Conservation (phyloP, 2,329 filamentous ascomycete species). For the Colletotrichum chlorophyti region DNA sequence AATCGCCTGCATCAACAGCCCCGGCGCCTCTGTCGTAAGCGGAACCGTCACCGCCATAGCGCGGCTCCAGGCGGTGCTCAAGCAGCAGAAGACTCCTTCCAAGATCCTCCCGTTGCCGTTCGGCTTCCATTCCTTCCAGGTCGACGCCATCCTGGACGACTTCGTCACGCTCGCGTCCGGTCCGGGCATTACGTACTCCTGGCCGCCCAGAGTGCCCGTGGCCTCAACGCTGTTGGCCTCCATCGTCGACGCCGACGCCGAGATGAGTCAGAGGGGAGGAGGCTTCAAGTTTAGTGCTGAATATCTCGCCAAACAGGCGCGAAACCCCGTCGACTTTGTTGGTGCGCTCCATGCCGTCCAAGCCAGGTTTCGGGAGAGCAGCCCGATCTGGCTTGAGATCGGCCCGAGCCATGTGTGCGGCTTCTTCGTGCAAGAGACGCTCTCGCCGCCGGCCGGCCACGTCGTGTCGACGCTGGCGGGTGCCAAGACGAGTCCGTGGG, state of each 20-base stretch:
- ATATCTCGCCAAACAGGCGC: not conserved
- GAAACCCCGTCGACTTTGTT: not conserved
- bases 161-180: constrained; percentile 48
- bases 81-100: constrained; percentile 51
- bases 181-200: not conserved
- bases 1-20: constrained; percentile 68
- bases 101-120: constrained; percentile 42
- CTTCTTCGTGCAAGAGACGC: constrained; percentile 54
- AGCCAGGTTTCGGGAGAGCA: constrained; percentile 44
- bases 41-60: constrained; percentile 43
- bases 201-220: not conserved
- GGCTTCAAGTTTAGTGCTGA: not conserved
- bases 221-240: not conserved
- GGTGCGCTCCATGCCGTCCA: constrained; percentile 55
- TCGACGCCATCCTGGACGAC: constrained; percentile 50
- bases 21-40: constrained; percentile 66
- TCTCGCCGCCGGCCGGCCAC: not conserved
- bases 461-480: not conserved
- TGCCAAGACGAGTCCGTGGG: not conserved
- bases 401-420: constrained; percentile 72
- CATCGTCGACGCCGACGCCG: not conserved
- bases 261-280: too few relatives aligned
- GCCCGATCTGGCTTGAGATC: constrained; percentile 70
- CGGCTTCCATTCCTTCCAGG: constrained; percentile 45
- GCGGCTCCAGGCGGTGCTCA: constrained; percentile 30